A percentile compares a stretch with the other conserved stretches of the same genome.
phyloP scores from a whole-genome alignment of 768 basidiomycete genomes.

The Cytidiella melzeri region DNA sequence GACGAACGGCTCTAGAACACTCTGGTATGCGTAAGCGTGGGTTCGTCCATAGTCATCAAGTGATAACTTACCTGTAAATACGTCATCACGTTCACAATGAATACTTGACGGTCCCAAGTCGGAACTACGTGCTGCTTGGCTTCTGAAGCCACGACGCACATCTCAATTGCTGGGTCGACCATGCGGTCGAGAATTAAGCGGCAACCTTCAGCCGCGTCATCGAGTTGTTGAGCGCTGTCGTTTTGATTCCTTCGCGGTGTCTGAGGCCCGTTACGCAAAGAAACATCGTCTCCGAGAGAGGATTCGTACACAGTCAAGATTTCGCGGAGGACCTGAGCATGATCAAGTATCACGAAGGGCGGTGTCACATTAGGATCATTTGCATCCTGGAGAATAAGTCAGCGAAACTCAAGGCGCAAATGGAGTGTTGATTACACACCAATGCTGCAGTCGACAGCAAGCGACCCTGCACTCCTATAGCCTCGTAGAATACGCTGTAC shows the following conservation, averaged over 20 bases:
- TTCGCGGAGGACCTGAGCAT: slow-evolving; percentile 78
- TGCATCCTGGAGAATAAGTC: slow-evolving; percentile 36
- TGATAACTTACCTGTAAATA: slow-evolving; percentile 65
- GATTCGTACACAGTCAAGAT: slow-evolving; percentile 86
- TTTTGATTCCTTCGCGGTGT: not conserved
- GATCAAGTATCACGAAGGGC: slow-evolving; percentile 74
- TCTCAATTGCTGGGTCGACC: slow-evolving; percentile 76
- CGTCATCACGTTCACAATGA: slow-evolving; percentile 78
- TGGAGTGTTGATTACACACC: slow-evolving; percentile 30
- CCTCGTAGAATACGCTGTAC: slow-evolving; percentile 82
- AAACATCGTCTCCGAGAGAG: slow-evolving; percentile 68
- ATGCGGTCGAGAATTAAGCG: slow-evolving; percentile 75
- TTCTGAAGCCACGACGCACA: slow-evolving; percentile 64
- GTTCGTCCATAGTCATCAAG: not conserved
- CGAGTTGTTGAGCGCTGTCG: slow-evolving; percentile 4
- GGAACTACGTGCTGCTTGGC: slow-evolving; percentile 49
- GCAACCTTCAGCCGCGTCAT: slow-evolving; percentile 40
- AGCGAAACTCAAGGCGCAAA: not conserved
- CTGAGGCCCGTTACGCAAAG: slow-evolving; percentile 24
- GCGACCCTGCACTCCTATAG: slow-evolving; percentile 79
- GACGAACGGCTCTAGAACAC: slow-evolving; percentile 56
- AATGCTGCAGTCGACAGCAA: slow-evolving; percentile 48
- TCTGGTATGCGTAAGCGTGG: slow-evolving; percentile 33
- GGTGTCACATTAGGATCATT: slow-evolving; percentile 70
- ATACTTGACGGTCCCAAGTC: slow-evolving; percentile 79